phyloP scores from a whole-genome alignment of 2,329 filamentous ascomycete genomes.

The Penicillium thymicola region DNA sequence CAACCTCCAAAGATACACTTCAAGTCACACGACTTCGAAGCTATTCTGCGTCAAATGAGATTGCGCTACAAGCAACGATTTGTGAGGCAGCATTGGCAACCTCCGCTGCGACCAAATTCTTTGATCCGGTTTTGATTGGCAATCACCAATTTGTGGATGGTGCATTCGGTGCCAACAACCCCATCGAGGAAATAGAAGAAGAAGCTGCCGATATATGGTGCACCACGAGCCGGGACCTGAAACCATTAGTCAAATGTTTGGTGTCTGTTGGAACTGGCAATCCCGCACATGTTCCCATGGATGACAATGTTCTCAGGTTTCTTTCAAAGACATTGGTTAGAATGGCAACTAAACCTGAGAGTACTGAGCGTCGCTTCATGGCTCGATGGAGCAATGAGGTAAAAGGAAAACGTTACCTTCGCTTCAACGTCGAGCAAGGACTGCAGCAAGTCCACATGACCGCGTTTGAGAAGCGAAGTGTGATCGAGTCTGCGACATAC shows the following conservation, averaged over 20 bases:
- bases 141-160: slow-evolving; percentile 32
- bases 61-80: slow-evolving; percentile 30
- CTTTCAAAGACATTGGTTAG: slow-evolving; percentile 17
- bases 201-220: slow-evolving; percentile 26
- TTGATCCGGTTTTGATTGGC: slow-evolving; percentile 17
- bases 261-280: slow-evolving; percentile 26
- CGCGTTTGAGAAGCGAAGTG: slow-evolving; percentile 24
- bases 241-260: slow-evolving; percentile 18
- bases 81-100: slow-evolving; percentile 54
- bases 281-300: not conserved
- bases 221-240: slow-evolving; percentile 7
- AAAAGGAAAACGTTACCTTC: slow-evolving; percentile 25
- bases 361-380: slow-evolving; percentile 14
- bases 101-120: slow-evolving; percentile 46
- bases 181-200: slow-evolving; percentile 29
- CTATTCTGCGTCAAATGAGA: slow-evolving; percentile 7
- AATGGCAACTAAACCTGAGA: slow-evolving; percentile 14
- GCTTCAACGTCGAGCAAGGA: slow-evolving; percentile 40
- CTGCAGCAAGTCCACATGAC: slow-evolving; percentile 36
- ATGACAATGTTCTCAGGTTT: slow-evolving; percentile 14
- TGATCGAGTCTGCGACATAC: slow-evolving; percentile 14
- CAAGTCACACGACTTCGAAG: slow-evolving; percentile 13
- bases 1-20: slow-evolving; percentile 15
- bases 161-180: slow-evolving; percentile 36
- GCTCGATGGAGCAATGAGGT: slow-evolving; percentile 14